Conservation (phyloP, 2,329 filamentous ascomycete species). For the Phaeosphaeria sp. region DNA sequence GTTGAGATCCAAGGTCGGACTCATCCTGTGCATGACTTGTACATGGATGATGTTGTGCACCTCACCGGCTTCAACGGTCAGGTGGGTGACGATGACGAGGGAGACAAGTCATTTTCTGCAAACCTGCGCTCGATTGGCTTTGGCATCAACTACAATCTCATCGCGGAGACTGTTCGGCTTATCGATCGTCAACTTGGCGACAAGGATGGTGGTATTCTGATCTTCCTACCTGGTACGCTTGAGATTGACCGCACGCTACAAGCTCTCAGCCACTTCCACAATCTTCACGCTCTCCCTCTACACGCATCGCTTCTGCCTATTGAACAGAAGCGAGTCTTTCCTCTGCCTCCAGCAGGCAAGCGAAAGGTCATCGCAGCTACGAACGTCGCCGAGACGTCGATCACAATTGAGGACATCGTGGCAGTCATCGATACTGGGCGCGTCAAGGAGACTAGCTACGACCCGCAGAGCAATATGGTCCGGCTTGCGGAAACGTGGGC, state of each 20-base stretch:
- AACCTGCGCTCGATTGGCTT: constrained; percentile 62
- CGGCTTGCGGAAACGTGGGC: constrained; percentile 95
- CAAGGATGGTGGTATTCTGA: constrained; percentile 85
- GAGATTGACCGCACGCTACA: constrained; percentile 87
- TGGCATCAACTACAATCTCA: constrained; percentile 89
- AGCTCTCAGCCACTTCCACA: constrained; percentile 68
- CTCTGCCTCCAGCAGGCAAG: constrained; percentile 75
- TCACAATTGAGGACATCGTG: constrained; percentile 97
- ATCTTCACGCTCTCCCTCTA: constrained; percentile 81
- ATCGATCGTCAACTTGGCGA: constrained; percentile 80
- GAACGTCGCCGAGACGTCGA: constrained; percentile 97
- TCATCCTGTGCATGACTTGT: constrained; percentile 87
- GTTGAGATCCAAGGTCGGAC: constrained; percentile 90
- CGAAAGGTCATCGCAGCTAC: constrained; percentile 94
- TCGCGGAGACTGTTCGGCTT: constrained; percentile 77
- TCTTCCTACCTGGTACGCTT: constrained; percentile 90
- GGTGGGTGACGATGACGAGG: constrained; percentile 59
- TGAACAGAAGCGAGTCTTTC: constrained; percentile 89
- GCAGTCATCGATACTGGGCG: constrained; percentile 94
- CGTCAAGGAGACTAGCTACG: constrained; percentile 96
- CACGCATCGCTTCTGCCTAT: constrained; percentile 89
- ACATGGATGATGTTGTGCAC: constrained; percentile 84
- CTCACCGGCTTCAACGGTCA: constrained; percentile 72
- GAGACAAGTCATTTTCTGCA: constrained; percentile 50
- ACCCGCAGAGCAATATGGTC: constrained; percentile 90